These are phyloP conservation scores for Ascoidea tarda DNA, from an alignment of 805 yeast genomes.

Conservation along the genomic window DNA sequence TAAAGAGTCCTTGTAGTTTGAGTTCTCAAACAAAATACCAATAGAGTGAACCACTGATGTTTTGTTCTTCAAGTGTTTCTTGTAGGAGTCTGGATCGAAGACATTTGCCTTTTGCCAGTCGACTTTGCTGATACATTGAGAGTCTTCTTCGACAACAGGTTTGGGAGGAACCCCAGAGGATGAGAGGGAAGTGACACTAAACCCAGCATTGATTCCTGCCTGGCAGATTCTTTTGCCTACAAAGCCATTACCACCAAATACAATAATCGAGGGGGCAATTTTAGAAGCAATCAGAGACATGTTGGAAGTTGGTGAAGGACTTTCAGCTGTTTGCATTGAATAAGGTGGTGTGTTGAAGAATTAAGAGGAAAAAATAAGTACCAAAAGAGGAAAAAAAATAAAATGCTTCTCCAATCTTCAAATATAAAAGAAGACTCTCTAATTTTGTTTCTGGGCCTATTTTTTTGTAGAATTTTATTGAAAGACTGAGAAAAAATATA, in stretches of 20 bases:
- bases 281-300: neutral
- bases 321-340: neutral
- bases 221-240: slow-evolving; percentile 61
- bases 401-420: too few species aligned
- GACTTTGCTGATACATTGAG: slow-evolving; percentile 41
- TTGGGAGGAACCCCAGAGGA: slow-evolving; percentile 41
- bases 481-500: too few species aligned
- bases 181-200: slow-evolving; percentile 54
- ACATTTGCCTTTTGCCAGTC: slow-evolving; percentile 57
- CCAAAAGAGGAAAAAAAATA: neutral
- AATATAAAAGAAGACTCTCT: too few species aligned
- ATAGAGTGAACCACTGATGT: slow-evolving; percentile 62
- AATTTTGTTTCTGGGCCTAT: neutral
- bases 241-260: slow-evolving; percentile 85
- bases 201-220: slow-evolving; percentile 47
- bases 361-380: neutral
- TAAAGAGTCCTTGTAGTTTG: slow-evolving; percentile 36
- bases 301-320: slow-evolving; percentile 3
- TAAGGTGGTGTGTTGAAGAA: neutral
- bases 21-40: slow-evolving; percentile 63
- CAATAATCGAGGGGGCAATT: slow-evolving; percentile 23
- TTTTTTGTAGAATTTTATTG: too few species aligned
- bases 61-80: slow-evolving; percentile 24
- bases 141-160: slow-evolving; percentile 17
- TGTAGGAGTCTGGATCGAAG: slow-evolving; percentile 48